Percentiles rank a stretch among this genome's conserved stretches.
Conservation (phyloP, 1,284 basidiomycete species). For the Trametes pubescens region DNA sequence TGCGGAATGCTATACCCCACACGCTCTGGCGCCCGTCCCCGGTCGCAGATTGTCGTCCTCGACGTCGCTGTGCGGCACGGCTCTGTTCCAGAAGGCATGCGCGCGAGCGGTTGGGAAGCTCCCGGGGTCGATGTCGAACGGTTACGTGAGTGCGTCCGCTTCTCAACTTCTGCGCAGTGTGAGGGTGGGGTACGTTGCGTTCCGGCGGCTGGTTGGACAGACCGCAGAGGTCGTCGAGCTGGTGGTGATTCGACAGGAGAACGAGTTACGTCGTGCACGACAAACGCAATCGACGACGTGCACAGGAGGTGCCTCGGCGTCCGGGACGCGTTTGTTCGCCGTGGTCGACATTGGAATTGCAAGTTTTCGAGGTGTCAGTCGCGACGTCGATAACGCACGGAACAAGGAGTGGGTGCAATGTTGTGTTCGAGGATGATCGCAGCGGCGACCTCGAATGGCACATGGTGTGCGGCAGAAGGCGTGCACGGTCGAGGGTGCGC, state of each 20-base stretch:
- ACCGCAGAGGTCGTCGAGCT: conserved; percentile 9
- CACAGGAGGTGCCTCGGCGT: not conserved
- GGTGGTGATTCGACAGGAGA: not conserved
- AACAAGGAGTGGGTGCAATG: not conserved
- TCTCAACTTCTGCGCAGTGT: conserved; percentile 27
- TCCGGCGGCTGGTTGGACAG: conserved; percentile 1
- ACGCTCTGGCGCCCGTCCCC: not conserved
- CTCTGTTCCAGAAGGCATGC: not conserved
- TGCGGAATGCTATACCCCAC: too few relatives aligned
- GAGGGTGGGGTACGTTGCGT: not conserved
- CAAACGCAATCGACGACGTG: not conserved
- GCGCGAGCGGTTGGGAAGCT: not conserved
- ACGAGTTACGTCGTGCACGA: not conserved
- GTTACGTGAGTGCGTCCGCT: conserved; percentile 13
- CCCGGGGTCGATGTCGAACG: conserved; percentile 7
- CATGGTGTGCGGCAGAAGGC: not conserved
- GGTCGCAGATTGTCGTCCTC: conserved; percentile 16
- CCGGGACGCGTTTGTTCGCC: conserved; percentile 13
- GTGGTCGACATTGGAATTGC: conserved; percentile 8
- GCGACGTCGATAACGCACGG: too few relatives aligned
- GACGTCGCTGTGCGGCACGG: not conserved
- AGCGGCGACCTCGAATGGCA: conserved; percentile 10
- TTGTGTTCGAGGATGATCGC: too few relatives aligned
- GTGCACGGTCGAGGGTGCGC: not conserved
- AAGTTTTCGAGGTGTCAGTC: too few relatives aligned